Conservation (phyloP, 139 green algal genomes). For the Closterium sp. region DNA sequence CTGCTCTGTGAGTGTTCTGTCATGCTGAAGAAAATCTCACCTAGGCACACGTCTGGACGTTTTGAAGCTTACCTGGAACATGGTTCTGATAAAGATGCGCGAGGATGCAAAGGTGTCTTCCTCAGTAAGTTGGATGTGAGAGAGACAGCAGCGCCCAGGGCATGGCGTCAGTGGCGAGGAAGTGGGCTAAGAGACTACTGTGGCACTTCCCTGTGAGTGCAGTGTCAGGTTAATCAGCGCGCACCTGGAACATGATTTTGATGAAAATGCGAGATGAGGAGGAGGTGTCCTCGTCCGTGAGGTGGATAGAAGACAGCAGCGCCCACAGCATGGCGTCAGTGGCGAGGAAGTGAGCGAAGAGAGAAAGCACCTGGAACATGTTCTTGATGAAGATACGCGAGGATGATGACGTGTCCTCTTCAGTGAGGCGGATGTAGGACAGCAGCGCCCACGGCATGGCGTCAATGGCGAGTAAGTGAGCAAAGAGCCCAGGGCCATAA, state of each 20-base stretch:
- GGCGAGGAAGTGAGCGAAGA: slow-evolving; percentile 71
- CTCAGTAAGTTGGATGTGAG: no score
- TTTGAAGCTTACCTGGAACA: no score
- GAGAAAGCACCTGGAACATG: slow-evolving; percentile 70
- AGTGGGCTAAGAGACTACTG: no score
- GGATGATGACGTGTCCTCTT: slow-evolving; percentile 96
- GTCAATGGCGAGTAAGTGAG: slow-evolving; percentile 81
- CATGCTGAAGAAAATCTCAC: no score
- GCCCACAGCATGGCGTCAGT: slow-evolving; percentile 87
- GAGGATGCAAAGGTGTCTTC: no score
- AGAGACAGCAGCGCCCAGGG: no score
- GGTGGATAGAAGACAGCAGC: slow-evolving; percentile 73
- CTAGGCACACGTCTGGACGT: no score
- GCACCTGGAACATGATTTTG: slow-evolving; percentile 89
- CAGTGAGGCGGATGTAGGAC: slow-evolving; percentile 81
- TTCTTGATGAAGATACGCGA: slow-evolving; percentile 99
- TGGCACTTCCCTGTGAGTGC: no score
- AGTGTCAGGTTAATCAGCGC: slow-evolving; percentile 29
- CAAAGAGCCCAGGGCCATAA: neutral
- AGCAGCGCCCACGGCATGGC: slow-evolving; percentile 87
- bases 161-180: no score
- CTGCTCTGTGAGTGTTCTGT: no score
- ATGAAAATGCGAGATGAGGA: slow-evolving; percentile 97
- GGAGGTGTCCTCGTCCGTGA: slow-evolving; percentile 98
- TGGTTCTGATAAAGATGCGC: no score